These are phyloP conservation scores for Gillenia trifoliata DNA, from an alignment of 306 rosid genomes.

Conservation along the genomic window DNA sequence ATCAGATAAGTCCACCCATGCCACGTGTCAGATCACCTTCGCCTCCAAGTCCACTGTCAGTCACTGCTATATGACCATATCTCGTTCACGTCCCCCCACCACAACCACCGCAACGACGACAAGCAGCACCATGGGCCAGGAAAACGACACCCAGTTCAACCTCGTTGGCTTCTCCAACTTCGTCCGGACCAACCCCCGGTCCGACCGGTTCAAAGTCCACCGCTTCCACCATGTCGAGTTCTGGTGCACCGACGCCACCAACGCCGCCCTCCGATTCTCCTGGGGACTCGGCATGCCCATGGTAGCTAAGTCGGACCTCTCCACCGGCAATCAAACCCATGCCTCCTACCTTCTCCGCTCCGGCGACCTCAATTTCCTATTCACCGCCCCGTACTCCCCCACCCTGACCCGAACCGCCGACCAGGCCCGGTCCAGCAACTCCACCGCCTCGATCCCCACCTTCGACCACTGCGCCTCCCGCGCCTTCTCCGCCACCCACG, in stretches of 20 bases:
- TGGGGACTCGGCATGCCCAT: constrained; percentile 86
- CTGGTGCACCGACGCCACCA: constrained; percentile 89
- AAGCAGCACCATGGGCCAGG: constrained; percentile 32
- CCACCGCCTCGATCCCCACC: constrained; percentile 57
- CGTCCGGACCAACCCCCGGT: constrained; percentile 60
- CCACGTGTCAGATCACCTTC: neutral
- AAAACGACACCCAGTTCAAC: constrained; percentile 22
- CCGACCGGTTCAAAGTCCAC: constrained; percentile 60
- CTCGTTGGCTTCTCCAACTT: constrained; percentile 63
- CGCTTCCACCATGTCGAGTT: constrained; percentile 88
- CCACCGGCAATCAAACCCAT: constrained; percentile 70
- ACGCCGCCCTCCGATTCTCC: constrained; percentile 62
- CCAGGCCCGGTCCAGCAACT: neutral
- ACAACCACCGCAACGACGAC: too few species aligned
- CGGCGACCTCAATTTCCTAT: constrained; percentile 78
- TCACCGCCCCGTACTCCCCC: constrained; percentile 82
- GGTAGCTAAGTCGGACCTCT: constrained; percentile 73
- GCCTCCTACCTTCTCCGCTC: constrained; percentile 92
- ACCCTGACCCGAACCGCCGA: constrained; percentile 29
- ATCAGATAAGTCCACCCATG: neutral
- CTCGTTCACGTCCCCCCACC: neutral
- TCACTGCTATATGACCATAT: neutral
- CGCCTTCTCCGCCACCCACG: constrained; percentile 58
- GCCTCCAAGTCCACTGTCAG: neutral
- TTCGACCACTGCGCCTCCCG: constrained; percentile 46